Conservation (phyloP, 78 protist species). For the slime mould (Dictyostelium discoideum) region DNA sequence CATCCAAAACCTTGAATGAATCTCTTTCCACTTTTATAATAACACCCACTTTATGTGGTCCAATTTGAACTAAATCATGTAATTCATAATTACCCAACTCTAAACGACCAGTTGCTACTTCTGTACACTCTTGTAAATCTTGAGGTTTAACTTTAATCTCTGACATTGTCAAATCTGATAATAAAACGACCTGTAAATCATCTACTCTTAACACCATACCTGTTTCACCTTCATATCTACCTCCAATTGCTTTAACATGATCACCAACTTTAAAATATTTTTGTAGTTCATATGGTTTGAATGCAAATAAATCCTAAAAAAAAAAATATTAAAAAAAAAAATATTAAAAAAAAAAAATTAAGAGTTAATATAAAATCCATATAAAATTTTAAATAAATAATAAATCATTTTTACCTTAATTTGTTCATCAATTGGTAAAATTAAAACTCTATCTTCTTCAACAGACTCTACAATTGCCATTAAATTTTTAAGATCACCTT, state of each 20-base stretch:
- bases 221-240: slow-evolving; percentile 84
- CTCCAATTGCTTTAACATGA: slow-evolving; percentile 82
- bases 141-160: slow-evolving; percentile 71
- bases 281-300: slow-evolving; percentile 60
- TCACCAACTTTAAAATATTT: slow-evolving; percentile 80
- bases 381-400: too few relatives aligned
- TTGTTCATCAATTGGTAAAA: slow-evolving; percentile 49
- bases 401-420: neutral
- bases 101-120: slow-evolving; percentile 71
- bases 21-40: slow-evolving; percentile 81
- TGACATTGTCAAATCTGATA: slow-evolving; percentile 73
- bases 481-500: slow-evolving; percentile 73
- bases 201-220: slow-evolving; percentile 77
- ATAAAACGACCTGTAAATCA: slow-evolving; percentile 35
- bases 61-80: slow-evolving; percentile 73
- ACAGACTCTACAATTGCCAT: slow-evolving; percentile 68
- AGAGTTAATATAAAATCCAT: too few relatives aligned
- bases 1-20: slow-evolving; percentile 73
- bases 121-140: slow-evolving; percentile 78
- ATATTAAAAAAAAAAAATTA: neutral
- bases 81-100: slow-evolving; percentile 80
- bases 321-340: too few relatives aligned
- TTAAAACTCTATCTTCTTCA: slow-evolving; percentile 50
- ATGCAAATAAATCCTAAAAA: slow-evolving; percentile 19
- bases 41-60: slow-evolving; percentile 74